phyloP scores from a whole-genome alignment of 106 monocot species.

The Allium fistulosum region DNA sequence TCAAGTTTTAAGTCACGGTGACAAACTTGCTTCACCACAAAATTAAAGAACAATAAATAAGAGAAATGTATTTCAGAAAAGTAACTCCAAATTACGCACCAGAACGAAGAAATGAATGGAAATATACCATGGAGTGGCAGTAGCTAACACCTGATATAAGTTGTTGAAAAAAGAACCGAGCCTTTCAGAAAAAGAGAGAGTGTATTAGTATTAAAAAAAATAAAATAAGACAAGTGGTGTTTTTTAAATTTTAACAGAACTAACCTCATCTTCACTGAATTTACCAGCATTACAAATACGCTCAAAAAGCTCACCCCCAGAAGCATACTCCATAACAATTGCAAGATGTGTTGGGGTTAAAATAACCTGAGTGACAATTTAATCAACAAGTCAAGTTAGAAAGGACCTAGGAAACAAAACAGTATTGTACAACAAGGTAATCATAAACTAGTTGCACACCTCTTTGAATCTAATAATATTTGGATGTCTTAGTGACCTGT shows the following conservation, averaged over 20 bases:
- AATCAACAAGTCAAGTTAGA: neutral
- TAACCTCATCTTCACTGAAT: conserved; percentile 79
- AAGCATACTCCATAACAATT: conserved; percentile 99
- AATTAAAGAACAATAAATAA: neutral
- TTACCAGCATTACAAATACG: conserved; percentile 90
- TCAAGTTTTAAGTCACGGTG: conserved; percentile 96
- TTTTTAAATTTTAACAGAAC: neutral
- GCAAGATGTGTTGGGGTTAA: conserved; percentile 96
- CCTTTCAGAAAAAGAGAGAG: conserved; percentile 30
- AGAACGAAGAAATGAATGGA: neutral
- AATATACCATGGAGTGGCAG: conserved; percentile 89
- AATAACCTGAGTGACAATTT: conserved; percentile 45
- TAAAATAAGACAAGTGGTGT: neutral
- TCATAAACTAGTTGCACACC: conserved; percentile 11
- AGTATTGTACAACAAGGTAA: neutral
- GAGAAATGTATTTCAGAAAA: neutral
- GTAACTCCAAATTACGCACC: too few species aligned
- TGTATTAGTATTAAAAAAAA: conserved; percentile 3
- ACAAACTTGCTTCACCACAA: conserved; percentile 89
- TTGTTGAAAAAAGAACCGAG: conserved; percentile 95
- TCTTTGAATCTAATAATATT: conserved; percentile 78
- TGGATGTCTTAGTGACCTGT: conserved; percentile 64
- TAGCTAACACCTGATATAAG: conserved; percentile 97
- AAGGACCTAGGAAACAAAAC: neutral
- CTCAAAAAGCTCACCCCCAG: conserved; percentile 95